Evolutionary conservation across 129 eudicot species (phyloP).

Genomic region (Silybum marianum): DNA sequence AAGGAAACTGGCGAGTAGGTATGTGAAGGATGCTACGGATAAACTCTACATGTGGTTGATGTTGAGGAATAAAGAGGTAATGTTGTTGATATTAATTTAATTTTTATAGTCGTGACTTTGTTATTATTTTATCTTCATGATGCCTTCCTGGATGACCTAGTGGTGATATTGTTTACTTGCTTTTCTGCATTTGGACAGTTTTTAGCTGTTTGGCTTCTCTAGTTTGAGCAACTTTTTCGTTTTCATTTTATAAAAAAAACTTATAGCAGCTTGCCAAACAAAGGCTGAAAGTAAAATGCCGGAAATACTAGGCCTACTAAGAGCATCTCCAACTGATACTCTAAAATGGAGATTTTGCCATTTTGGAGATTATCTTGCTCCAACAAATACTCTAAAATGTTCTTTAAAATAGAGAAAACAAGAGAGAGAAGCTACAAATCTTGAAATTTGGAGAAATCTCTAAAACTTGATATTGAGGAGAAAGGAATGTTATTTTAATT

Average conservation of each 20-base stretch:
- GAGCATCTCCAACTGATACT: background rate
- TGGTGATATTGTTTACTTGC: constrained; percentile 2
- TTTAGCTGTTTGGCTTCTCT: constrained; percentile 10
- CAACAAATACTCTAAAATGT: background rate
- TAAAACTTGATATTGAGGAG: background rate
- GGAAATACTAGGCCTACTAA: background rate
- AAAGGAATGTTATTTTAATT: background rate
- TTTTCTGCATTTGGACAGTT: background rate
- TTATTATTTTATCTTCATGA: background rate
- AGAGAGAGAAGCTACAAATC: background rate
- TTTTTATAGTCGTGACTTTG: background rate
- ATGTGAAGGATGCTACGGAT: constrained; percentile 79
- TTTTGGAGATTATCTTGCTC: background rate
- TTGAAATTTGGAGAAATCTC: background rate
- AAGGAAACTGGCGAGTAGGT: constrained; percentile 67
- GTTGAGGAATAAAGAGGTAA: constrained; percentile 78
- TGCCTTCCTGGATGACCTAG: background rate
- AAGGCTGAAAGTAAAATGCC: background rate
- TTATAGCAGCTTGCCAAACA: background rate
- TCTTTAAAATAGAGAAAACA: background rate
- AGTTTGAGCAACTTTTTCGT: background rate
- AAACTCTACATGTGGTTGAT: constrained; percentile 81
- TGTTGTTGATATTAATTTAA: constrained; percentile 7
- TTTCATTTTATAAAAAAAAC: background rate
- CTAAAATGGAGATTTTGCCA: background rate